These are phyloP conservation scores for Gracilaria vermiculophylla DNA, from an alignment of 23 red algal genomes.

Conservation along the genomic window DNA sequence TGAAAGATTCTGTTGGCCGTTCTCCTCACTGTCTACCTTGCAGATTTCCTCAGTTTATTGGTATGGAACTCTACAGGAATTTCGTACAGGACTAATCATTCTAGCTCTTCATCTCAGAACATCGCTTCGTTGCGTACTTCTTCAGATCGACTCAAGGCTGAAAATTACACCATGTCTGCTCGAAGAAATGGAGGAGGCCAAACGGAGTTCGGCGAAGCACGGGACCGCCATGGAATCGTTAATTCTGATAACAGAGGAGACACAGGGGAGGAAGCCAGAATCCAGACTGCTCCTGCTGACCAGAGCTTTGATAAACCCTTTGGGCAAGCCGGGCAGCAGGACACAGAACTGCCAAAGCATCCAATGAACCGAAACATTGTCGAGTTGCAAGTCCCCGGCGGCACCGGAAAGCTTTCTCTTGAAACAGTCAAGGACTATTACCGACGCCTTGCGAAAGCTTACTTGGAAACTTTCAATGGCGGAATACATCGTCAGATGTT, in stretches of 20 bases:
- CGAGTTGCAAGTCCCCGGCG: conserved; percentile 44
- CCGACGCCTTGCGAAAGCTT: conserved; percentile 53
- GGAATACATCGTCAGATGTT: conserved; percentile 70
- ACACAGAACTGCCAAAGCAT: not conserved
- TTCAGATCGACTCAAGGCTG: not conserved
- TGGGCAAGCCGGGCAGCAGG: not conserved
- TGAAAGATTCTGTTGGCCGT: conserved; percentile 34
- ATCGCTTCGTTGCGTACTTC: not conserved
- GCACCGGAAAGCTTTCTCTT: conserved; percentile 41
- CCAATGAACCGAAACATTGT: conserved; percentile 63
- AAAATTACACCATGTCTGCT: not conserved
- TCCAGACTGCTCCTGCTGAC: not conserved
- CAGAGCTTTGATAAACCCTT: not conserved
- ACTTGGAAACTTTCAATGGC: conserved; percentile 55
- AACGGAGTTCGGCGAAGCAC: not conserved
- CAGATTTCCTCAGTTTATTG: conserved; percentile 53
- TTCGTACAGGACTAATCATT: not conserved
- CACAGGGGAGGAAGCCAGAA: not conserved
- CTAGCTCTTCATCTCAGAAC: not conserved
- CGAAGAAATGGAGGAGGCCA: not conserved
- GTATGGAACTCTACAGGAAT: not conserved
- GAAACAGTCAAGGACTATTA: conserved; percentile 57
- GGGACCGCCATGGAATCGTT: not conserved
- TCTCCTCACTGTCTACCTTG: conserved; percentile 43
- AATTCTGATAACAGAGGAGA: not conserved